Evolutionary conservation across 805 yeast species (phyloP), one percentile per base, ranked within the genome.

Genomic region (Candida tallmaniae): DNA sequence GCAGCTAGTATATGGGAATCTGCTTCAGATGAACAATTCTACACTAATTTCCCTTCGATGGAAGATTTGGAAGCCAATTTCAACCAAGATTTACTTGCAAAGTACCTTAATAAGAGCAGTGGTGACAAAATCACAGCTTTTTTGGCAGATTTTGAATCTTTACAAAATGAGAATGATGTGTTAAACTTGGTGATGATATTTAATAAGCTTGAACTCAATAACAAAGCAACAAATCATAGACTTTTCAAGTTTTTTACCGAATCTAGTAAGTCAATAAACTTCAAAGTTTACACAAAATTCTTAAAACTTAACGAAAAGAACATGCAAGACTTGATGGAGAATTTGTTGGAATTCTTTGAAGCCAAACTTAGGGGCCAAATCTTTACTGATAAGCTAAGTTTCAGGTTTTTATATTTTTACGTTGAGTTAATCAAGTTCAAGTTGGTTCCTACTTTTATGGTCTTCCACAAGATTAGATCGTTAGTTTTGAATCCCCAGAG

Each of bases 381-480:
- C 26, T 45, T 50, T 36, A 73, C 71, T 39, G 70, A 75, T 22
- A 68, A 62, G 34, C 55, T 80, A 32, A 75, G 75, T 42, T 74
- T 78, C 44, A 71, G 67, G 44, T 75, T 71, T 44, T 70, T 84
- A 23, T 65, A 70, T 15, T 81, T 83, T 45, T 78, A 84, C 44
- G 63, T 78, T 31, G 96, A 89, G 49, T 62, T 88, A 60, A 74
- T 82, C 21, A 86, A 84, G 51, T 88, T 88, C 53, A 76, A 73
- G 45, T 55, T 87, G 40, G 65, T 87, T 11, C 90, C 95, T 0
- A 61, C 68, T n/a, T 80, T 78, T 54, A 68, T 80, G 38, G 65
- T 80, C 9, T 82, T 86, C 51, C 89, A 87, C 54, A 83, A 81
- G 50, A 69, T 88, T 30, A 68, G 86, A 46, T 59, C 70, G 2